A percentile compares a stretch with the other conserved stretches of the same genome.
Conservation (phyloP, 2,329 filamentous ascomycete species). For the Xylaria sp. region DNA sequence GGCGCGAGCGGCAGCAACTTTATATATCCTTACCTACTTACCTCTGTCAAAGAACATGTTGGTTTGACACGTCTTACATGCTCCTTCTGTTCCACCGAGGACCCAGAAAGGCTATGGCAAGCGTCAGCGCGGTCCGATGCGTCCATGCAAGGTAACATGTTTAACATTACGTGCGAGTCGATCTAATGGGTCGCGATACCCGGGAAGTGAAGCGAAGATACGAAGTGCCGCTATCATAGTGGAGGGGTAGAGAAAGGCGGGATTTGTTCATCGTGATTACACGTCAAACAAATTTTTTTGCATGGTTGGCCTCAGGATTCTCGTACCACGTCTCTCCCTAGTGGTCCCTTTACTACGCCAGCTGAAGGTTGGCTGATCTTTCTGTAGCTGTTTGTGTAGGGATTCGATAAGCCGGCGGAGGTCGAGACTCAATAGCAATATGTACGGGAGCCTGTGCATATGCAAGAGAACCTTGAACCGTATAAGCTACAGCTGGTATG, state of each 20-base stretch:
- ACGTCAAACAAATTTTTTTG: not conserved
- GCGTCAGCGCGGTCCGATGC: conserved; percentile 2
- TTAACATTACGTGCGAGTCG: not conserved
- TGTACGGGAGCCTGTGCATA: conserved; percentile 17
- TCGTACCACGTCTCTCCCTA: conserved; percentile 9
- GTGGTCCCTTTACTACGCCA: not conserved
- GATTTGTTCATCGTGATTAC: conserved; percentile 5
- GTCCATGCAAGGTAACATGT: not conserved
- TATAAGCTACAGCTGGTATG: not conserved
- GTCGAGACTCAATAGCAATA: conserved; percentile 24
- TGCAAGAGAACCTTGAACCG: conserved; percentile 5
- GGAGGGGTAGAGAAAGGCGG: too few relatives aligned
- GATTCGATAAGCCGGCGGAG: conserved; percentile 1
- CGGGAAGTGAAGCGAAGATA: conserved; percentile 17
- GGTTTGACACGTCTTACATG: conserved; percentile 3
- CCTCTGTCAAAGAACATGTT: not conserved
- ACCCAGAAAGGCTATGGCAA: not conserved
- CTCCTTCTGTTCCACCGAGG: not conserved
- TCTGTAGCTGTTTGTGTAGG: not conserved
- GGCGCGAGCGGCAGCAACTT: conserved; percentile 5
- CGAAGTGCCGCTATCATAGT: not conserved
- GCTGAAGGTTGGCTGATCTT: conserved; percentile 16
- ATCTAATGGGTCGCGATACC: not conserved
- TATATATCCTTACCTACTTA: conserved; percentile 10
- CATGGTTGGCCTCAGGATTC: not conserved